Conservation (phyloP, 345 rosid species). For the Viola odorata region DNA sequence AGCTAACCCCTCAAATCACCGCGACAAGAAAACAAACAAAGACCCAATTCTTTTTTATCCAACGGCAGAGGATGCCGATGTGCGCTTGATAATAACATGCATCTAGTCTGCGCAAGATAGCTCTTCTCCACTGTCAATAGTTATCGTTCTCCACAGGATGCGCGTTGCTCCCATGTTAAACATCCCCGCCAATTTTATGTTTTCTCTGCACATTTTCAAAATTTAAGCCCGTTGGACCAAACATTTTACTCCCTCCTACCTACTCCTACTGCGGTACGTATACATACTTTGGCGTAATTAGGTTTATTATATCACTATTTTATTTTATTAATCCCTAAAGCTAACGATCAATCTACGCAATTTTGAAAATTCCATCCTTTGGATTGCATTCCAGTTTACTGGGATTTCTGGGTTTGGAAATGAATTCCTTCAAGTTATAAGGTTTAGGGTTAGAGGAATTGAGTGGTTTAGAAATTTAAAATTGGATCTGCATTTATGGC, state of each 20-base stretch:
- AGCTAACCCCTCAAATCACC: neutral
- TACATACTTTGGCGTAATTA: neutral
- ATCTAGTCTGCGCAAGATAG: slow-evolving; percentile 27
- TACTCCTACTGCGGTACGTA: neutral
- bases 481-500: too few relatives aligned
- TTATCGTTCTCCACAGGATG: slow-evolving; percentile 26
- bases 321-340: neutral
- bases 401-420: too few relatives aligned
- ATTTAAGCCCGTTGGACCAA: slow-evolving; percentile 20
- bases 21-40: neutral
- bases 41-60: slow-evolving; percentile 11
- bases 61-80: slow-evolving; percentile 12
- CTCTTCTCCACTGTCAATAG: slow-evolving; percentile 9
- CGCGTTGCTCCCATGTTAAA: slow-evolving; percentile 29
- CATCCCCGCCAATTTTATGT: slow-evolving; percentile 27
- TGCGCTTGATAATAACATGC: slow-evolving; percentile 17
- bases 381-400: too few relatives aligned
- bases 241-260: slow-evolving; percentile 15
- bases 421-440: too few relatives aligned
- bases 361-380: too few relatives aligned
- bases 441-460: too few relatives aligned
- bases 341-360: neutral
- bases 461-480: too few relatives aligned
- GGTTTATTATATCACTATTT: neutral
- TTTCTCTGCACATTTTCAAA: neutral